Percentiles rank a stretch among this genome's conserved stretches.
These are phyloP conservation scores for Cavenderia fasciculata DNA, from an alignment of 78 protist genomes.

Conservation along the genomic window DNA sequence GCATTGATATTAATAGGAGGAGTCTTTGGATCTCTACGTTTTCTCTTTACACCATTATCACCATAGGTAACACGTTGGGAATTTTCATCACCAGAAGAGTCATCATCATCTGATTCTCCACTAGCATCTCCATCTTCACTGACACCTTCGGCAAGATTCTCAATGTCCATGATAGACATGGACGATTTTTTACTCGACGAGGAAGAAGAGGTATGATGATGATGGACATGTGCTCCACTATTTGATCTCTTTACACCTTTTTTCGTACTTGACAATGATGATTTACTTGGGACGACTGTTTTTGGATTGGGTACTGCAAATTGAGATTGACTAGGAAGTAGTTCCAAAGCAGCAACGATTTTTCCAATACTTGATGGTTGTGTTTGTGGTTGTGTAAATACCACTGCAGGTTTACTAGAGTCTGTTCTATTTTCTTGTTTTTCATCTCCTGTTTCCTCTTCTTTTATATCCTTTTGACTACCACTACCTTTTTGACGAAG, in stretches of 20 bases:
- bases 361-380: neutral
- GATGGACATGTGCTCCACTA: too few relatives aligned
- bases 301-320: neutral
- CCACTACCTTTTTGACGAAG: neutral
- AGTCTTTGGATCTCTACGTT: neutral
- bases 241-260: neutral
- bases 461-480: neutral
- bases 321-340: neutral
- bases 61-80: constrained; percentile 13
- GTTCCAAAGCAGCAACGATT: neutral
- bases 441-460: neutral
- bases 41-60: constrained; percentile 7
- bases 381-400: neutral
- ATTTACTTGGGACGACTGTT: neutral
- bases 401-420: neutral
- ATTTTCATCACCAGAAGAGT: neutral
- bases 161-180: neutral
- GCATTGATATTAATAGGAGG: neutral
- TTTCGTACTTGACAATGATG: neutral
- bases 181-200: neutral
- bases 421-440: neutral
- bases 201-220: neutral
- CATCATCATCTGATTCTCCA: neutral
- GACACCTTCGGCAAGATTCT: neutral
- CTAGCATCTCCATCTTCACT: neutral